phyloP scores from a whole-genome alignment of 768 basidiomycete genomes.

The Udeniomyces megalosporus region DNA sequence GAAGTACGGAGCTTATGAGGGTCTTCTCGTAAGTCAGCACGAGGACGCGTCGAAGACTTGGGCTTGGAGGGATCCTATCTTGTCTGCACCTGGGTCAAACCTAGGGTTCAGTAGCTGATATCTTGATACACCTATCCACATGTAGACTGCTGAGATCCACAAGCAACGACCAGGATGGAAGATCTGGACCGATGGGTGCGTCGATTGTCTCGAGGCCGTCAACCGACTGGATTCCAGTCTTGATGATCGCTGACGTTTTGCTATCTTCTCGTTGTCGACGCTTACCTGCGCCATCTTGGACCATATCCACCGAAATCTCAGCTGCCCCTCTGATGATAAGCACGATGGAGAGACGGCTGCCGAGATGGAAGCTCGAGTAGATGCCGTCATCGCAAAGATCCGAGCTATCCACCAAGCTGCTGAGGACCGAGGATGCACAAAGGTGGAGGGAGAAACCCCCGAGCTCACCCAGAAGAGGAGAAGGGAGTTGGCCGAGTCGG shows the following conservation, averaged over 20 bases:
- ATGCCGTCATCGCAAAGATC: slow-evolving; percentile 11
- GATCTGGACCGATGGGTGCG: slow-evolving; percentile 14
- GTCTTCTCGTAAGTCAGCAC: neutral
- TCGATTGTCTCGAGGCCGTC: too few relatives aligned
- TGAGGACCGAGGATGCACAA: slow-evolving; percentile 6
- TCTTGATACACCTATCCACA: too few relatives aligned
- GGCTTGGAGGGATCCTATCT: neutral
- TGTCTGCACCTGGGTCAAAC: too few relatives aligned
- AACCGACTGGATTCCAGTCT: too few relatives aligned
- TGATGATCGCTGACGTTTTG: neutral
- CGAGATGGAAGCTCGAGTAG: slow-evolving; percentile 14
- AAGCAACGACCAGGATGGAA: slow-evolving; percentile 9
- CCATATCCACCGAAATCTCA: neutral
- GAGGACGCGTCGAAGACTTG: neutral
- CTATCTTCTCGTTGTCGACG: neutral
- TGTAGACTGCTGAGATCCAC: slow-evolving; percentile 9
- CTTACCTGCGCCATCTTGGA: neutral
- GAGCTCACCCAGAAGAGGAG: slow-evolving; percentile 8
- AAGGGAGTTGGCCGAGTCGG: slow-evolving; percentile 7
- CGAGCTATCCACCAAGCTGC: slow-evolving; percentile 11
- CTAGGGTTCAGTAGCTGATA: too few relatives aligned
- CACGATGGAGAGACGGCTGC: slow-evolving; percentile 13
- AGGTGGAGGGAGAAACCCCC: neutral
- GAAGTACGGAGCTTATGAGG: slow-evolving; percentile 16
- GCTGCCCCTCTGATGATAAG: slow-evolving; percentile 8